Evolutionary conservation across 2,329 filamentous ascomycete genomes (phyloP).

Genomic region (Davidsoniella eucalypti): DNA sequence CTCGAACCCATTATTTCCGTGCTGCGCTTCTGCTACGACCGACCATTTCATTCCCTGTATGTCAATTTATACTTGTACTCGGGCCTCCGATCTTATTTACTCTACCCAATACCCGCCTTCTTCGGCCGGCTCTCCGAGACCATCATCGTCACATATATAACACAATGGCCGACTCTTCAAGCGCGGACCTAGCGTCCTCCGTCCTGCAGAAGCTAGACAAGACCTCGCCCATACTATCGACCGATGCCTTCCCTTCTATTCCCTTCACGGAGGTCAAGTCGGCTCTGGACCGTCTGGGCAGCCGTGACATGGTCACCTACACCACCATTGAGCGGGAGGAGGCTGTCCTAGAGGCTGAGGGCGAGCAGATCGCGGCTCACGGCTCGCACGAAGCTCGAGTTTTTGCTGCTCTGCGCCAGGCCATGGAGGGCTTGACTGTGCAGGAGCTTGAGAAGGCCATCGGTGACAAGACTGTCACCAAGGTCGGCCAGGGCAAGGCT

Average conservation of each 20-base stretch:
- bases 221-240: constrained; percentile 48
- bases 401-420: constrained; percentile 54
- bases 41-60: no score
- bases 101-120: not conserved
- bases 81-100: not conserved
- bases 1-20: no score
- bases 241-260: constrained; percentile 49
- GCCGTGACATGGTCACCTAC: constrained; percentile 75
- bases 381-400: constrained; percentile 73
- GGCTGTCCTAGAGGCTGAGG: constrained; percentile 58
- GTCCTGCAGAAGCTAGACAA: constrained; percentile 50
- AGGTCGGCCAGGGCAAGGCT: constrained; percentile 85
- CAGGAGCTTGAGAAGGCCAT: constrained; percentile 52
- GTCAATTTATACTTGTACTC: no score
- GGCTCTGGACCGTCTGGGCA: constrained; percentile 69
- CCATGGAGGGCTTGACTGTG: constrained; percentile 68
- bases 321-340: constrained; percentile 69
- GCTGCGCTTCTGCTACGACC: no score
- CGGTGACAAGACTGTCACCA: constrained; percentile 56
- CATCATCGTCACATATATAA: not conserved
- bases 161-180: constrained; percentile 25
- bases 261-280: constrained; percentile 62
- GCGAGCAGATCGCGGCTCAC: constrained; percentile 52
- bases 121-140: not conserved
- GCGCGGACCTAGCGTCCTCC: constrained; percentile 43